Percentiles rank a stretch among this genome's conserved stretches.
phyloP scores from a whole-genome alignment of 148 eudicot genomes.

The Diospyros kaki region DNA sequence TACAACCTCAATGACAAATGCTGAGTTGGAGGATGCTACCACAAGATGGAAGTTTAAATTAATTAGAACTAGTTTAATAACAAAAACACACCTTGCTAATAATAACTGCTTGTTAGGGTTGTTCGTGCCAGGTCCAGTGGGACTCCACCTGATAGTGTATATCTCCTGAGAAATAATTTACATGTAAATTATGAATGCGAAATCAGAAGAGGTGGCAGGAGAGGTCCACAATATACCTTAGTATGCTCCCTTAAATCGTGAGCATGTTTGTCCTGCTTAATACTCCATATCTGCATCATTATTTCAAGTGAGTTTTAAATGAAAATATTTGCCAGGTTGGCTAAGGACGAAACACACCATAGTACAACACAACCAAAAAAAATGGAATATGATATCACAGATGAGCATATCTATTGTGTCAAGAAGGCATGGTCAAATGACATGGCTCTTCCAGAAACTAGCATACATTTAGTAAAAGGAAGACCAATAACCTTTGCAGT shows the following conservation, averaged over 20 bases:
- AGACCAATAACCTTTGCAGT: constrained; percentile 51
- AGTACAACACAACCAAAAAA: neutral
- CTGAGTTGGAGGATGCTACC: neutral
- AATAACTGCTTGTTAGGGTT: constrained; percentile 61
- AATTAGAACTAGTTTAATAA: neutral
- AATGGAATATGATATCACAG: neutral
- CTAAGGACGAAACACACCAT: neutral
- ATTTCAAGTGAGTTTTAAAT: neutral
- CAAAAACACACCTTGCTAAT: constrained; percentile 54
- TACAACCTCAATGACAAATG: neutral
- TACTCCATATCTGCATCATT: constrained; percentile 51
- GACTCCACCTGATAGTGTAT: constrained; percentile 71
- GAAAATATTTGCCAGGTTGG: neutral
- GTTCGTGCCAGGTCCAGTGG: constrained; percentile 57
- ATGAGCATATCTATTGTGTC: neutral
- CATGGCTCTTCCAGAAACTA: neutral
- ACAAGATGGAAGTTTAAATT: neutral
- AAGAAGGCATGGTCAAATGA: neutral
- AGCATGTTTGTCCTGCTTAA: constrained; percentile 51
- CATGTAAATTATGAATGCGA: no score
- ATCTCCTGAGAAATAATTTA: constrained; percentile 41
- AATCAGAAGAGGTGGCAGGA: neutral
- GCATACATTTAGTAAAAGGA: neutral
- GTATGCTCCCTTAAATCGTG: constrained; percentile 54
- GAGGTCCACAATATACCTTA: constrained; percentile 31